These are phyloP conservation scores for Multifurca ochricompacta DNA, from an alignment of 768 basidiomycete genomes.

Conservation along the genomic window DNA sequence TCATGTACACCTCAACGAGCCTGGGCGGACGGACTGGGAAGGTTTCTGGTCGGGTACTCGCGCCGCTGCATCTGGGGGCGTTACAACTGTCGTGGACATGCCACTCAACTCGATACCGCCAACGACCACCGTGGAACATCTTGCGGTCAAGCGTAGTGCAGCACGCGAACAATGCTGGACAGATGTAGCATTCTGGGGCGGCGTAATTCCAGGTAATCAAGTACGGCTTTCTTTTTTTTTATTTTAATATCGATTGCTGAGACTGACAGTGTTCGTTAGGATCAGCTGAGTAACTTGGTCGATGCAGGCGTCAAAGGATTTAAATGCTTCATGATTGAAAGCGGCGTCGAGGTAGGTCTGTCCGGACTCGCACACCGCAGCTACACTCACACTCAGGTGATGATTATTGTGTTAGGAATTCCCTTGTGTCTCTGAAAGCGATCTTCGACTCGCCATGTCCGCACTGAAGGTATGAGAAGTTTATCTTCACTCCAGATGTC, in stretches of 20 bases:
- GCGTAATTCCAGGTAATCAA: constrained; percentile 88
- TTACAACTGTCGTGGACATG: constrained; percentile 98
- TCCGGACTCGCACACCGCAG: neutral
- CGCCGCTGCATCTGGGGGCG: constrained; percentile 87
- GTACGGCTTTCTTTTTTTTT: constrained; percentile 31
- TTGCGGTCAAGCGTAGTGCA: constrained; percentile 61
- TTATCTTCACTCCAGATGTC: neutral
- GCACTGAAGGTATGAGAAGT: constrained; percentile 52
- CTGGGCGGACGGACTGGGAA: constrained; percentile 91
- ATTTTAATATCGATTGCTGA: too few species aligned
- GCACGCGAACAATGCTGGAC: constrained; percentile 68
- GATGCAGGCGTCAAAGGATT: constrained; percentile 85
- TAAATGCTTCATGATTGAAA: constrained; percentile 95
- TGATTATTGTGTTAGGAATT: constrained; percentile 60
- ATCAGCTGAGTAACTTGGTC: constrained; percentile 67
- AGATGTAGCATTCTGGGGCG: constrained; percentile 93
- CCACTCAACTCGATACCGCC: constrained; percentile 96
- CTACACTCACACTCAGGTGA: neutral
- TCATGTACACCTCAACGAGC: constrained; percentile 92
- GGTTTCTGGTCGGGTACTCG: constrained; percentile 87
- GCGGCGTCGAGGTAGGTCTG: constrained; percentile 76
- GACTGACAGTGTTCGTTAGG: constrained; percentile 33
- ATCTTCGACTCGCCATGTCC: constrained; percentile 64
- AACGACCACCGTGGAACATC: constrained; percentile 76
- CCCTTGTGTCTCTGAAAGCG: constrained; percentile 68